phyloP scores from a whole-genome alignment of 768 basidiomycete genomes.

The Cyclocybe aegerita region DNA sequence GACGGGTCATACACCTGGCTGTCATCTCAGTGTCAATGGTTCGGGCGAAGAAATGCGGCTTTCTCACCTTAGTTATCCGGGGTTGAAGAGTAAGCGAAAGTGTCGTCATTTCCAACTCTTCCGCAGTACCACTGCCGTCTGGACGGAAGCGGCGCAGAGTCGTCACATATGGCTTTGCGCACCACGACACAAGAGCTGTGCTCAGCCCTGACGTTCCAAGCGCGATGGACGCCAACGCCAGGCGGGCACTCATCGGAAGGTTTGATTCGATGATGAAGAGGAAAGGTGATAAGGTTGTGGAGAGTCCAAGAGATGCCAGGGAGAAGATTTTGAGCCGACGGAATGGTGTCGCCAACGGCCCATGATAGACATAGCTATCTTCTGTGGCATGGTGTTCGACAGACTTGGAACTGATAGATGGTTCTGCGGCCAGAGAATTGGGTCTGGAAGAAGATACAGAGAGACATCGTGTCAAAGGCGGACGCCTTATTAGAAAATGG shows the following conservation, averaged over 20 bases:
- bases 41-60: not conserved
- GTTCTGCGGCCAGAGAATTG: constrained; percentile 9
- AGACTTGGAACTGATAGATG: constrained; percentile 3
- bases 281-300: constrained; percentile 71
- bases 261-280: constrained; percentile 80
- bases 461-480: constrained; percentile 9
- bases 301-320: constrained; percentile 70
- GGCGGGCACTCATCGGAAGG: constrained; percentile 67
- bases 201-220: constrained; percentile 71
- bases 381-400: constrained; percentile 22
- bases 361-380: constrained; percentile 50
- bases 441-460: constrained; percentile 13
- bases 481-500: not conserved
- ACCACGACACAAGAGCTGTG: constrained; percentile 72
- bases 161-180: constrained; percentile 73
- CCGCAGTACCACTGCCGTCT: constrained; percentile 39
- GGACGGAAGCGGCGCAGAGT: constrained; percentile 52
- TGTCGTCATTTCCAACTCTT: constrained; percentile 71
- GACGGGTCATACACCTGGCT: constrained; percentile 65
- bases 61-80: constrained; percentile 58
- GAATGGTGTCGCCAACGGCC: constrained; percentile 73
- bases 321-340: constrained; percentile 82
- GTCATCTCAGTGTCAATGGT: not conserved
- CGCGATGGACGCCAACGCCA: constrained; percentile 67
- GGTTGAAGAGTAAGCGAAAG: constrained; percentile 57